phyloP scores from a whole-genome alignment of 805 yeast genomes.

The Kluyveromyces lactis region DNA sequence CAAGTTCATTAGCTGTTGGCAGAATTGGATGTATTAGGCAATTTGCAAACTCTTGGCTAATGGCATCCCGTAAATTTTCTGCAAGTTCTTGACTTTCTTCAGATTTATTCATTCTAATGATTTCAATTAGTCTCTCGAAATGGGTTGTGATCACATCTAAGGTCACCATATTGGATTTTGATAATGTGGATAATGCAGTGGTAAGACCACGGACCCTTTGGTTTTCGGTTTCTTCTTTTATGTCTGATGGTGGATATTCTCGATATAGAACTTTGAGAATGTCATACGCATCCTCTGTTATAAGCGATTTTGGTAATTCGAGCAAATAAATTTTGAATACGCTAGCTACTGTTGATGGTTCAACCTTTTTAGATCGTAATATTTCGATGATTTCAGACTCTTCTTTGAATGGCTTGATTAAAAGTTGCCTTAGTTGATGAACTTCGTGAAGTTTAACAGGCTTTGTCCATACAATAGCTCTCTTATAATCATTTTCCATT shows the following conservation, averaged over 20 bases:
- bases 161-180: constrained; percentile 67
- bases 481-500: constrained; percentile 55
- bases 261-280: constrained; percentile 58
- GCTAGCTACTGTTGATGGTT: constrained; percentile 56
- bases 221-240: constrained; percentile 13
- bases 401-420: constrained; percentile 26
- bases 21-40: constrained; percentile 41
- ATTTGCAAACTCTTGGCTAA: constrained; percentile 59
- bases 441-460: constrained; percentile 54
- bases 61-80: constrained; percentile 33
- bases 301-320: constrained; percentile 72
- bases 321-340: constrained; percentile 64
- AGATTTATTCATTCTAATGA: constrained; percentile 38
- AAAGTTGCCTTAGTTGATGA: constrained; percentile 50
- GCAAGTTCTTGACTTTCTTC: constrained; percentile 25
- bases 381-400: constrained; percentile 30
- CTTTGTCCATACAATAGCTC: constrained; percentile 60
- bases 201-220: constrained; percentile 54
- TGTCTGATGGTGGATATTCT: constrained; percentile 33
- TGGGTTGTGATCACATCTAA: constrained; percentile 75
- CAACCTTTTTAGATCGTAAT: constrained; percentile 27
- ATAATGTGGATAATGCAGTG: constrained; percentile 56
- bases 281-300: constrained; percentile 59
- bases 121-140: constrained; percentile 52
- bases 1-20: constrained; percentile 52